Base-by-base conservation (phyloP, 768 basidiomycete genomes). In the Mycena sanguinolenta region DNA sequence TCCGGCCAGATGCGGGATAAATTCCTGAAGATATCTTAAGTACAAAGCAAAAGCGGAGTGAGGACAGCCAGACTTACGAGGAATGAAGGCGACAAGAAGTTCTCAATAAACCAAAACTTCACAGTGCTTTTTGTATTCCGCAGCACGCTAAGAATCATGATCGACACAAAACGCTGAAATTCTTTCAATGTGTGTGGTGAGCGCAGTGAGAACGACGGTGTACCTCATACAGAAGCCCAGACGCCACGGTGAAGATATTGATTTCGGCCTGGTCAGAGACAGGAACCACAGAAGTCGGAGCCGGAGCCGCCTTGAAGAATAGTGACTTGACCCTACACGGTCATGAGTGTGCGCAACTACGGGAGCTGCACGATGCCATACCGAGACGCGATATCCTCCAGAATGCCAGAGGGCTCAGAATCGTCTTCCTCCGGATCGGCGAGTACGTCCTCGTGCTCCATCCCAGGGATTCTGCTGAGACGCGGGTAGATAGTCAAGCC, bases 21-120 rank as follows among this genome's bases (percentile, higher is more conserved):
- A 97, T 88, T 95, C 95, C 95, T 97, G 77, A 13, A 21, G 25
- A 25, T 5, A 46, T 46, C 21, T 55, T 27, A 39, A 63, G 50
- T 16, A 50, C 46, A 14, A 12, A 12, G 2, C 63, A 17, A 13
- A 44, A 65, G 17, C 21, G 27, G 17, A 39, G 39, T 12, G 70
- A 36, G 38, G 55, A 4, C 10, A 34, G 54, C 27, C 16, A 25
- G 19, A 83, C 89, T 75, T 74, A 95, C 96, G 67, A 98, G 82
- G 89, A 99, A 99, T 0, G 96, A 94, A 0, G 97, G 98, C 0
- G 97, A 99, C 17, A 99, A 87, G 88, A 99, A 99, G 82, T 99
- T 99, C 79, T 98, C 95, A 72, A 99, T 99, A 82, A 99, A 99
- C 98, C 98, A 99, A 83, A 99, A 99, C 80, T 99, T 99, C 80